Base-by-base conservation (phyloP, 2,329 filamentous ascomycete species). In the Phialemonium atrogriseum region DNA sequence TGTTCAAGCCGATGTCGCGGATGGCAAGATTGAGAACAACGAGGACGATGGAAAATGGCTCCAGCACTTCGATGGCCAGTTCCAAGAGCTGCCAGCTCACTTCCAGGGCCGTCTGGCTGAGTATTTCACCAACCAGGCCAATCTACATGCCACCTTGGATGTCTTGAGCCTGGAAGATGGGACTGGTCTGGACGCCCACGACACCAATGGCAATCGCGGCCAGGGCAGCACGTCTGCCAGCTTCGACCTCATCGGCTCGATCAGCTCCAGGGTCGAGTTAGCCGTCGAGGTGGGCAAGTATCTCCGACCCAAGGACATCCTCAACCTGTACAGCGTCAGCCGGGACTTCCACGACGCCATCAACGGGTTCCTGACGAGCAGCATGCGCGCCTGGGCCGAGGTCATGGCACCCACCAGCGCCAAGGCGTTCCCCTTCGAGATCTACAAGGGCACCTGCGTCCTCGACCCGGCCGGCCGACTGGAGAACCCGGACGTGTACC, bases 241-340 rank as follows among this genome's bases (percentile, higher is more conserved):
- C 12, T 55, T 58, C 29, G 61, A 71, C 41, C 48, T 70, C 27
- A 50, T 73, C 43, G 56, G 53, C 21, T 55, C 52, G 1, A 36
- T 73, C 11, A 60, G 57, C 33, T 54, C 54, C 27, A 59, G 59
- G 40, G 51, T 66, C 5, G 70, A 77, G 32, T 54, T 84, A 4
- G 54, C 68, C 26, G 58, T 77, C 27, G 58, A 68, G 29, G 46
- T 84, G 7, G 66, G 69, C 36, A 63, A 65, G 41, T 60, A 70
- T 36, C 63, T 85, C 13, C 50, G 54, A 7, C 55, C 73, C 1
- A 47, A 57, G 10, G 74, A 79, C 32, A 59, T 87, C 6, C 50
- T 86, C 37, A 67, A 60, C 26, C 63, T 87, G 20, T 85, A 82
- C 59, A 61, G 68, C 41, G 70, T 76, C 42, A 81, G 73, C 50